A percentile compares a stretch with the other conserved stretches of the same genome.
phyloP scores from a whole-genome alignment of 208 protist species.

The Zelonia costaricensis region DNA sequence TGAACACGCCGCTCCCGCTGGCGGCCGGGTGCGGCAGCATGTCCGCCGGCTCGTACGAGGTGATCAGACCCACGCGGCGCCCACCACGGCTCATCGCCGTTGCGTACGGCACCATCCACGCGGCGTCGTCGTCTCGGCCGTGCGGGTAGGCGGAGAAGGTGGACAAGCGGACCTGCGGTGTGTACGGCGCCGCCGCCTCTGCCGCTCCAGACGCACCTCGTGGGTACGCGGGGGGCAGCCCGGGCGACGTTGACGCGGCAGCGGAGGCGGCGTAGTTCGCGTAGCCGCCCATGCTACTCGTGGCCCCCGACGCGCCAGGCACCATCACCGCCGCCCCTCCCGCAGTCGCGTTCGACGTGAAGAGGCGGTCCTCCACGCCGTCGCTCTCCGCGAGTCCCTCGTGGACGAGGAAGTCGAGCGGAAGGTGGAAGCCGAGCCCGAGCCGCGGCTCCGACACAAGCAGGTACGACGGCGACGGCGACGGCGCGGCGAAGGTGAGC shows the following conservation, averaged over 20 bases:
- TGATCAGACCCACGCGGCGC: slow-evolving; percentile 57
- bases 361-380: slow-evolving; percentile 22
- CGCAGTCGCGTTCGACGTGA: slow-evolving; percentile 9
- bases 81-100: slow-evolving; percentile 44
- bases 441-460: slow-evolving; percentile 81
- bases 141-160: slow-evolving; percentile 4
- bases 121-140: not conserved
- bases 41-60: slow-evolving; percentile 51
- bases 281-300: not conserved
- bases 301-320: not conserved
- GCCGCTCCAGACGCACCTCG: too few relatives aligned
- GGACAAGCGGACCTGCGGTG: not conserved
- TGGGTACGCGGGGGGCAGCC: too few relatives aligned
- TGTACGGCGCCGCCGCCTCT: not conserved
- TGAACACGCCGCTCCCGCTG: not conserved
- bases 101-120: slow-evolving; percentile 33
- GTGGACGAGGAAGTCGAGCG: slow-evolving; percentile 69
- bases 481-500: slow-evolving; percentile 54
- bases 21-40: not conserved
- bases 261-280: too few relatives aligned
- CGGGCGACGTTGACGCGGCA: too few relatives aligned
- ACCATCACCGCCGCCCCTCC: not conserved
- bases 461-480: slow-evolving; percentile 77
- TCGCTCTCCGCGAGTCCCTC: slow-evolving; percentile 43
- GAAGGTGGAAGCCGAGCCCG: slow-evolving; percentile 78